These are phyloP conservation scores for Backusella macrospora DNA, from an alignment of 192 early-diverging fungal species.

Conservation along the genomic window DNA sequence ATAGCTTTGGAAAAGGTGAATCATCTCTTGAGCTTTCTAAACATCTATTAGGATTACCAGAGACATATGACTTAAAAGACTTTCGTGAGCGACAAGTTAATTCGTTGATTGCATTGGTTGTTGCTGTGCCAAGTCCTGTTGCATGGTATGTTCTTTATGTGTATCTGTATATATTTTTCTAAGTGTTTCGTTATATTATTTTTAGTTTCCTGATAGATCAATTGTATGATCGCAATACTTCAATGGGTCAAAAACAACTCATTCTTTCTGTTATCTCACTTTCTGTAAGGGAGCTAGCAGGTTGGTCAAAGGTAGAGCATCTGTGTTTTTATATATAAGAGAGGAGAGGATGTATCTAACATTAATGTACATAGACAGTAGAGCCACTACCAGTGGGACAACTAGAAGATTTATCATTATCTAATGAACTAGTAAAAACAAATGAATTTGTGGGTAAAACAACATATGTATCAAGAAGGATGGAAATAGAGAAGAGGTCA, in stretches of 20 bases:
- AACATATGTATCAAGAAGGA: slow-evolving; percentile 9
- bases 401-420: background rate
- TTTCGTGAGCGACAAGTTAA: slow-evolving; percentile 15
- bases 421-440: background rate
- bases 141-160: slow-evolving; percentile 6
- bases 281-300: background rate
- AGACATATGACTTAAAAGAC: slow-evolving; percentile 21
- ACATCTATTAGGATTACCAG: slow-evolving; percentile 23
- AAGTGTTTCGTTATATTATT: background rate
- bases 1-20: slow-evolving; percentile 11
- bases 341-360: background rate
- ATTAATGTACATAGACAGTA: background rate
- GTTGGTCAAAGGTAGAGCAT: background rate
- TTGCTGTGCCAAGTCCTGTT: slow-evolving; percentile 21
- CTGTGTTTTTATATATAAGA: background rate
- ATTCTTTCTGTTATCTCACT: slow-evolving; percentile 12
- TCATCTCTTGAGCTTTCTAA: background rate
- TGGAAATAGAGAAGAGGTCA: slow-evolving; percentile 9
- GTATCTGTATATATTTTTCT: background rate
- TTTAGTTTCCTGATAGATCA: slow-evolving; percentile 34
- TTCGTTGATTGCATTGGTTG: slow-evolving; percentile 26
- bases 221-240: slow-evolving; percentile 36
- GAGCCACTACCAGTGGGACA: background rate
- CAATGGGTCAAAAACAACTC: slow-evolving; percentile 27
- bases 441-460: slow-evolving; percentile 5